Evolutionary conservation across 495 filamentous ascomycete genomes (phyloP), one percentile per base, ranked within the genome.

Genomic region (Arthonia radiata): DNA sequence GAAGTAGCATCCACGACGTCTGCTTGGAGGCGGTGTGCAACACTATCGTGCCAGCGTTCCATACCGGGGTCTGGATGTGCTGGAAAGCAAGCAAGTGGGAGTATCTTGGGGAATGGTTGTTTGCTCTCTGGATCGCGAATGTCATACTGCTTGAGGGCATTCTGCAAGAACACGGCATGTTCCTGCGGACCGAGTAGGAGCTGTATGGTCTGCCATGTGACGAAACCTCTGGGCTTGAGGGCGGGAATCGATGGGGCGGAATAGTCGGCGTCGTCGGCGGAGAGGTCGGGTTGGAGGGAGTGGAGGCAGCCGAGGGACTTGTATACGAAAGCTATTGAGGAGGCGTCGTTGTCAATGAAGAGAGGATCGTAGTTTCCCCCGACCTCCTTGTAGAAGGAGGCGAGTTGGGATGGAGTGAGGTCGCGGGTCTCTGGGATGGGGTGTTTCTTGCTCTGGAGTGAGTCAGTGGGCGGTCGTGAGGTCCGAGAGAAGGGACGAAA

Each of bases 171-270:
- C 1, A 66, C 65, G 2, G 73, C 72, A 50, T 94, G 83, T 39
- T 83, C 76, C 34, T 79, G 70, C 2, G 89, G 86, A 28, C 71
- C 76, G 8, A 94, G 61, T 17, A 94, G 56, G 16, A 90, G 51
- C 49, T 94, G 80, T 10, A 97, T 80, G 2, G 76, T 75, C 56
- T 93, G 77, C 82, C 83, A 97, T 40, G 71, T 67, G 22, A 83
- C 70, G 43, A 91, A 97, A 14, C 86, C 86, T 35, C 62, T 64
- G 0, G 59, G 54, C 21, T 80, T 81, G 30, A 97, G 52, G 9
- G 79, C 75, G 6, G 86, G 86, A 19, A 91, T 57, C 1, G 61
- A 64, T 0, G 86, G 86, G 7, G 68, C 49, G 2, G 61, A 57
- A 40, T 71, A 91, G n/a, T n/a, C n/a, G 24, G 73, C 67, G 36